phyloP scores from a whole-genome alignment of 1,284 basidiomycete genomes.

The Cryptococcus sp. region DNA sequence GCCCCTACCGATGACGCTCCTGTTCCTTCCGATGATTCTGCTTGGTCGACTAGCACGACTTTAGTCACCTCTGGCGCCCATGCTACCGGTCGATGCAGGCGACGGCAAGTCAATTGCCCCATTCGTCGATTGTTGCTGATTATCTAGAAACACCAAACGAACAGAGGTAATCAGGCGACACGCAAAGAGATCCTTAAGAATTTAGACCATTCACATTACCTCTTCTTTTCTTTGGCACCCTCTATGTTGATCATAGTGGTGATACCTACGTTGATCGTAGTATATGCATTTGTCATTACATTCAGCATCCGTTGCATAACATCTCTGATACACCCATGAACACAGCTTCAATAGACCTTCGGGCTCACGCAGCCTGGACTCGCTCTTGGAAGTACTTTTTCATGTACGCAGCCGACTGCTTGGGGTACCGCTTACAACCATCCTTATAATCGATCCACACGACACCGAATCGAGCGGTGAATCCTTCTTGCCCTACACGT shows the following conservation, averaged over 20 bases:
- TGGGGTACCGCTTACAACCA: slow-evolving; percentile 60
- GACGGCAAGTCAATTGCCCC: background rate
- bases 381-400: background rate
- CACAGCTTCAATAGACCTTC: background rate
- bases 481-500: slow-evolving; percentile 40
- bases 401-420: slow-evolving; percentile 54
- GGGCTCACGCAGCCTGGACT: background rate
- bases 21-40: background rate
- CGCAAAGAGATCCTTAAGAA: background rate
- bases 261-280: background rate
- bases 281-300: background rate
- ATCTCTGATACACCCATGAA: background rate
- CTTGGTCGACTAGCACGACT: background rate
- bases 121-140: too few species aligned
- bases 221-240: background rate
- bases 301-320: background rate
- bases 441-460: slow-evolving; percentile 55
- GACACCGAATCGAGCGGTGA: slow-evolving; percentile 35
- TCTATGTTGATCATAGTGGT: background rate
- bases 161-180: background rate
- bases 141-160: background rate
- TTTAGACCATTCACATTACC: background rate
- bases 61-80: background rate
- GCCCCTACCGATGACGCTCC: background rate
- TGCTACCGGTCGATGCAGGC: background rate